Evolutionary conservation across 805 yeast species (phyloP).

Genomic region (Saccharomyces jurei): DNA sequence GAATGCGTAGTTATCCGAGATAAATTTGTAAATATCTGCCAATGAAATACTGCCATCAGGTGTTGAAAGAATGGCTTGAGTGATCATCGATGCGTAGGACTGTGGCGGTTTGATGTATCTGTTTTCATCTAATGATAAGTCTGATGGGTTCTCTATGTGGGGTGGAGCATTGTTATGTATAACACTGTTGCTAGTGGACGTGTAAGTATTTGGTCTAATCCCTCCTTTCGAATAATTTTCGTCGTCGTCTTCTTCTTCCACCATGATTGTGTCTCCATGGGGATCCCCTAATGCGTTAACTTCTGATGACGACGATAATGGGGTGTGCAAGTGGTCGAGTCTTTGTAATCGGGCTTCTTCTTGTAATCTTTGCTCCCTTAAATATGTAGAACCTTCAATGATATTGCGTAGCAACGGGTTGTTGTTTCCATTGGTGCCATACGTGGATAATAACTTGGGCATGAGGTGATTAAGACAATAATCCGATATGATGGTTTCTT

Average conservation of each 20-base stretch:
- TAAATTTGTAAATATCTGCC: conserved; percentile 87
- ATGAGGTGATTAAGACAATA: conserved; percentile 28
- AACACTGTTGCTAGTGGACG: conserved; percentile 9
- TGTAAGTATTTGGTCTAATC: background rate
- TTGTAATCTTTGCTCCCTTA: conserved; percentile 1
- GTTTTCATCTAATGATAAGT: conserved; percentile 68
- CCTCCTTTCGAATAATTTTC: background rate
- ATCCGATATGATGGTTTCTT: conserved; percentile 57
- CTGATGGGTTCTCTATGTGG: conserved; percentile 16
- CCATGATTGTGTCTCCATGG: background rate
- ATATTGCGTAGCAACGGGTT: conserved; percentile 9
- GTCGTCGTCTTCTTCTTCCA: background rate
- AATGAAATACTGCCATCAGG: conserved; percentile 78
- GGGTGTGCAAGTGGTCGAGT: conserved; percentile 4
- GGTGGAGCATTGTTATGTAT: conserved; percentile 12
- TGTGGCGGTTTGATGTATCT: conserved; percentile 88
- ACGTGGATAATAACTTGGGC: conserved; percentile 24
- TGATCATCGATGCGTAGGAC: conserved; percentile 94
- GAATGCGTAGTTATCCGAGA: conserved; percentile 74
- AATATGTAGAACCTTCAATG: conserved; percentile 7
- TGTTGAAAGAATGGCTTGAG: conserved; percentile 87
- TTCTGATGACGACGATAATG: conserved; percentile 3
- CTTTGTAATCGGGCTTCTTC: conserved; percentile 2
- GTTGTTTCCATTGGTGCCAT: conserved; percentile 17
- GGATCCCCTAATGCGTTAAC: background rate